These are phyloP conservation scores for Diutina mesorugosa DNA, from an alignment of 1,139 yeast genomes.

Conservation along the genomic window DNA sequence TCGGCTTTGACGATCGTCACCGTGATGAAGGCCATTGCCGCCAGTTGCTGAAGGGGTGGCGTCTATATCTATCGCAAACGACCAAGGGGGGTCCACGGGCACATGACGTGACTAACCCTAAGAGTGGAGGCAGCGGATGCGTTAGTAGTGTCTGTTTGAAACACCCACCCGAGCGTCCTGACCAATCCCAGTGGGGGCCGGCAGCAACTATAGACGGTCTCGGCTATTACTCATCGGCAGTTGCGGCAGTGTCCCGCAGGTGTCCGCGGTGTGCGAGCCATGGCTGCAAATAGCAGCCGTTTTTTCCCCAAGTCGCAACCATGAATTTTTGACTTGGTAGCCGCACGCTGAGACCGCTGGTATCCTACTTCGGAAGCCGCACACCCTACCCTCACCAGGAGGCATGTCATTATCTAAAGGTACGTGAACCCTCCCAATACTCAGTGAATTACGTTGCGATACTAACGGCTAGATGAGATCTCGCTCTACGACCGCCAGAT, in stretches of 20 bases:
- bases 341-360: background rate
- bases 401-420: constrained; percentile 1
- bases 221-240: background rate
- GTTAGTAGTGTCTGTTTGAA: background rate
- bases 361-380: background rate
- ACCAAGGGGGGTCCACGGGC: background rate
- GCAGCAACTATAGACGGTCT: background rate
- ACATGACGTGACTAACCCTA: background rate
- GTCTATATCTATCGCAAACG: background rate
- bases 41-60: background rate
- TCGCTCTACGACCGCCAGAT: constrained; percentile 93
- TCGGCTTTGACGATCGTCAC: background rate
- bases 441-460: constrained; percentile 3
- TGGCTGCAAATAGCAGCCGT: background rate
- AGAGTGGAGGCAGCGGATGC: background rate
- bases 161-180: background rate
- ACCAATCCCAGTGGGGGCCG: background rate
- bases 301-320: background rate
- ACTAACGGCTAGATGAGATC: constrained; percentile 48
- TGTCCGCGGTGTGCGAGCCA: background rate
- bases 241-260: background rate
- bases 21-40: background rate
- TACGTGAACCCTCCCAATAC: background rate
- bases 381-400: background rate
- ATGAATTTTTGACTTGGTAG: background rate